These are phyloP conservation scores for Saccharomycopsis crataegensis DNA, from an alignment of 1,139 yeast species.

Conservation along the genomic window DNA sequence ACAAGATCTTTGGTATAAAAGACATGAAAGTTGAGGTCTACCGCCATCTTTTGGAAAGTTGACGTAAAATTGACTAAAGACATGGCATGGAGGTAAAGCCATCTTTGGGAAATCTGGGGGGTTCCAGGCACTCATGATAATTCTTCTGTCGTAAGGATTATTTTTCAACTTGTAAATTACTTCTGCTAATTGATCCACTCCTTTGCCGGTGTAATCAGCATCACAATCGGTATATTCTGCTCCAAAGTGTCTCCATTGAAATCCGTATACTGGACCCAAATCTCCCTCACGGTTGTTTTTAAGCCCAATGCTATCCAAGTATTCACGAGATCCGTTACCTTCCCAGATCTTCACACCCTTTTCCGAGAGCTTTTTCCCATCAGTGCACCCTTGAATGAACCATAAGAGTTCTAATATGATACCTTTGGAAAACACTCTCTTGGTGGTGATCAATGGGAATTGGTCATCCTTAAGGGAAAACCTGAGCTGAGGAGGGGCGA, in stretches of 20 bases:
- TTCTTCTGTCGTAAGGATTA: constrained; percentile 90
- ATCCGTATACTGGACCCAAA: constrained; percentile 96
- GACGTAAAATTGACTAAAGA: constrained; percentile 91
- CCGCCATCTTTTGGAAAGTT: constrained; percentile 51
- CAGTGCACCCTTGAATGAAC: constrained; percentile 89
- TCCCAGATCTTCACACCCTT: constrained; percentile 96
- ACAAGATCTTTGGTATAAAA: constrained; percentile 93
- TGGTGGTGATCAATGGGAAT: constrained; percentile 88
- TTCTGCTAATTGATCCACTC: constrained; percentile 81
- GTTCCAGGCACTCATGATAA: constrained; percentile 95
- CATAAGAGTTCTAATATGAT: constrained; percentile 84
- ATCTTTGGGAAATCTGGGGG: constrained; percentile 88
- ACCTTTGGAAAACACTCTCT: constrained; percentile 84
- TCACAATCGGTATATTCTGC: constrained; percentile 85
- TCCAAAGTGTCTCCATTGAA: constrained; percentile 99
- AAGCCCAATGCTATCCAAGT: constrained; percentile 75
- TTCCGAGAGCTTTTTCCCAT: constrained; percentile 68
- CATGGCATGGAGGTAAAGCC: constrained; percentile 99
- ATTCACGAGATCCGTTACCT: constrained; percentile 96
- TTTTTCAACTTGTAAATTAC: constrained; percentile 73
- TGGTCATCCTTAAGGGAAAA: constrained; percentile 64
- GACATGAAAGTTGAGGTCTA: constrained; percentile 68
- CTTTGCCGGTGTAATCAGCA: constrained; percentile 78
- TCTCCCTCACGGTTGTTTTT: constrained; percentile 83
- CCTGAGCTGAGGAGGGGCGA: constrained; percentile 94